phyloP scores from a whole-genome alignment of 441 rosid species.

The Gossypium davidsonii region DNA sequence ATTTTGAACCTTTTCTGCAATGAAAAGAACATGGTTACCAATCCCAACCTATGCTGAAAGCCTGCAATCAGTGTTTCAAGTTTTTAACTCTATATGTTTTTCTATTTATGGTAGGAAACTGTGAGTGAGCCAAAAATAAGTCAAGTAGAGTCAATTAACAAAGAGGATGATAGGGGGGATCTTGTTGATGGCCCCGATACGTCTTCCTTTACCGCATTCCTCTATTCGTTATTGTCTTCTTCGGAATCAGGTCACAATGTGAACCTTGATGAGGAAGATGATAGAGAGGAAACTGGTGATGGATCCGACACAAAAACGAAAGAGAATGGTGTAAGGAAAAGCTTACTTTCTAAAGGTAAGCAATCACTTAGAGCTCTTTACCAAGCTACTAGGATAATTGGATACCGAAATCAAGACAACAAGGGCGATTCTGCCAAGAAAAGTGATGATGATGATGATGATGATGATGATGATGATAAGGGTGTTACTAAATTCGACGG shows the following conservation, averaged over 20 bases:
- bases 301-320: constrained; percentile 34
- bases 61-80: not conserved
- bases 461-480: not conserved
- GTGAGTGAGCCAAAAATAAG: constrained; percentile 36
- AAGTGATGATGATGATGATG: constrained; percentile 24
- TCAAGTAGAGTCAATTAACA: constrained; percentile 39
- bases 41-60: not conserved
- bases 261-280: constrained; percentile 35
- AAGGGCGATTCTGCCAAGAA: constrained; percentile 36
- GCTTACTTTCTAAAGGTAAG: constrained; percentile 64
- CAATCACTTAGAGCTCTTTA: constrained; percentile 56
- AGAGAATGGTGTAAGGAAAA: constrained; percentile 49
- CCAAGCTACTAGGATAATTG: constrained; percentile 46
- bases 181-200: constrained; percentile 75
- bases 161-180: constrained; percentile 31
- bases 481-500: constrained; percentile 32
- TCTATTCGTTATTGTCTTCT: constrained; percentile 66
- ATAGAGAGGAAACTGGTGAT: constrained; percentile 36
- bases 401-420: constrained; percentile 42
- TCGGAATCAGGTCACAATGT: constrained; percentile 45
- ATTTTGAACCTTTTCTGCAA: not conserved
- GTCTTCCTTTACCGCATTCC: constrained; percentile 88
- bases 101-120: constrained; percentile 37
- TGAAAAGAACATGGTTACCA: not conserved
- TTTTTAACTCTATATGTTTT: not conserved